phyloP scores from a whole-genome alignment of 768 basidiomycete genomes.

The Agrocybe praecox region DNA sequence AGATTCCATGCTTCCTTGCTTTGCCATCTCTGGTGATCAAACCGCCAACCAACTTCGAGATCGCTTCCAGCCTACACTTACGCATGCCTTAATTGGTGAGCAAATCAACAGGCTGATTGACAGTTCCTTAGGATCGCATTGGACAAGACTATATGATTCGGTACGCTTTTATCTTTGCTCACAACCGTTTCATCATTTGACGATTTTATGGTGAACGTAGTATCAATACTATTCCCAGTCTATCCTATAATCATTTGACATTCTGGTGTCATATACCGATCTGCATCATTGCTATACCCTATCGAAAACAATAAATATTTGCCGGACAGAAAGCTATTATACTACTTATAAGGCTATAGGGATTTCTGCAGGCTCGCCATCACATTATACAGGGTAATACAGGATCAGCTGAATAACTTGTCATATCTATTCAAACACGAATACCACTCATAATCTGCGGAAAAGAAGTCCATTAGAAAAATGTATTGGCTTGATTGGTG shows the following conservation, averaged over 20 bases:
- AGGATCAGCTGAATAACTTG: slow-evolving; percentile 44
- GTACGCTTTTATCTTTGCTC: slow-evolving; percentile 42
- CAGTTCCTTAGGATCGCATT: slow-evolving; percentile 87
- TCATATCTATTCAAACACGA: slow-evolving; percentile 86
- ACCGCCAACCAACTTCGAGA: slow-evolving; percentile 89
- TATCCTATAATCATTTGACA: slow-evolving; percentile 50
- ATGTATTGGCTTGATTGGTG: background rate
- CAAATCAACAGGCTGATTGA: slow-evolving; percentile 91
- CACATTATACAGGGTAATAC: slow-evolving; percentile 6
- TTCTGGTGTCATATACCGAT: background rate
- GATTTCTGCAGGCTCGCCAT: slow-evolving; percentile 1
- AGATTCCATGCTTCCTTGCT: slow-evolving; percentile 93
- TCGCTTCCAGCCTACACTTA: slow-evolving; percentile 90
- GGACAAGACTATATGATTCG: slow-evolving; percentile 96
- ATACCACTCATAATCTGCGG: slow-evolving; percentile 80
- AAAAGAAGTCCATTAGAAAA: background rate
- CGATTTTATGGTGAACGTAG: slow-evolving; percentile 36
- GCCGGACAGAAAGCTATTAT: background rate
- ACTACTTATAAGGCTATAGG: background rate
- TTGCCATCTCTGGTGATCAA: slow-evolving; percentile 86
- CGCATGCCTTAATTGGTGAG: slow-evolving; percentile 81
- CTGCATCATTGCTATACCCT: background rate
- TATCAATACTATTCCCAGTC: slow-evolving; percentile 96
- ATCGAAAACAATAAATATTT: background rate
- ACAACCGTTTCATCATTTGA: background rate